Percentiles rank a stretch among this genome's conserved stretches.
Conservation (phyloP, 345 rosid species). For the Dovyalis caffra region DNA sequence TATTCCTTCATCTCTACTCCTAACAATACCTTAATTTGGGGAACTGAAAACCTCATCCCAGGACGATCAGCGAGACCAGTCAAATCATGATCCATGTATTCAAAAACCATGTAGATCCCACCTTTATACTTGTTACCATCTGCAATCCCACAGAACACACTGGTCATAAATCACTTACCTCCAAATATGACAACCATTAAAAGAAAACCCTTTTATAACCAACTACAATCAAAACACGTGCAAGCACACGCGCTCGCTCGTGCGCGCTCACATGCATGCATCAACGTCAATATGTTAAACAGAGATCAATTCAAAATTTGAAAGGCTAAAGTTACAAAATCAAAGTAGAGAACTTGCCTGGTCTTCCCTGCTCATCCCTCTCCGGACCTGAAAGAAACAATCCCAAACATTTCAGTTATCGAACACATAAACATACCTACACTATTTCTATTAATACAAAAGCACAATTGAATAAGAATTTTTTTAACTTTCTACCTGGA, state of each 20-base stretch:
- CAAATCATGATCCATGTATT: conserved; percentile 97
- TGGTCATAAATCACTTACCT: conserved; percentile 14
- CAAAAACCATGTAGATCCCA: conserved; percentile 96
- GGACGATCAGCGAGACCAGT: conserved; percentile 96
- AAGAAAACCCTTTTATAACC: background rate
- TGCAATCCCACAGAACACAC: conserved; percentile 24
- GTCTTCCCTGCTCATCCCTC: conserved; percentile 82
- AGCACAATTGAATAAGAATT: background rate
- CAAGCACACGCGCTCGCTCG: too few species aligned
- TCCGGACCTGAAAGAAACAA: conserved; percentile 58
- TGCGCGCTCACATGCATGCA: background rate
- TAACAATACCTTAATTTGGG: conserved; percentile 80
- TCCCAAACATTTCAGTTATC: conserved; percentile 2
- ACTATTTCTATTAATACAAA: background rate
- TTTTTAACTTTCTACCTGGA: conserved; percentile 44
- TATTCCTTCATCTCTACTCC: background rate
- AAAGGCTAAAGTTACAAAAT: background rate
- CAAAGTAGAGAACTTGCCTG: conserved; percentile 49
- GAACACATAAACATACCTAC: background rate
- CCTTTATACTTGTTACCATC: conserved; percentile 94
- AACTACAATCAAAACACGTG: background rate
- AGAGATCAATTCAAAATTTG: too few species aligned
- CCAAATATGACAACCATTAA: background rate
- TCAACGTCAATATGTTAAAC: too few species aligned
- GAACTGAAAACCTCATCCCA: conserved; percentile 84